A percentile compares a stretch with the other conserved stretches of the same genome.
phyloP scores from a whole-genome alignment of 805 yeast genomes.

The Nakazawaea sp. region DNA sequence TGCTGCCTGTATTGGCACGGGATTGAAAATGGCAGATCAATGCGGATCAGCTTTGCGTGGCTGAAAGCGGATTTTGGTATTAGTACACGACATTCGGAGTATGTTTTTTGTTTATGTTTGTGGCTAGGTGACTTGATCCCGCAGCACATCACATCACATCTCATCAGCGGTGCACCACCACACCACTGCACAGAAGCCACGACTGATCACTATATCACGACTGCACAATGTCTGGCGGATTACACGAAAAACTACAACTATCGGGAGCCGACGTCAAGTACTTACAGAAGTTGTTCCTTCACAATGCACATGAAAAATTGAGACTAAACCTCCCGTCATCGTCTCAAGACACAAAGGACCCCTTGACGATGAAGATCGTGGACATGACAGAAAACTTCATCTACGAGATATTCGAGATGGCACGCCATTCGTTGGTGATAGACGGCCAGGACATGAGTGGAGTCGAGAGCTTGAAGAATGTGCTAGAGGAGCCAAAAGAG shows the following conservation, averaged over 20 bases:
- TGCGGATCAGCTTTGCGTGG: too few relatives aligned
- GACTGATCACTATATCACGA: too few relatives aligned
- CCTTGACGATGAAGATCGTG: slow-evolving; percentile 37
- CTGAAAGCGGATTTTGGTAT: too few relatives aligned
- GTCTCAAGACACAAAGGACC: slow-evolving; percentile 29
- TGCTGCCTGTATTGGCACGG: too few relatives aligned
- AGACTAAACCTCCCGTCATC: slow-evolving; percentile 38
- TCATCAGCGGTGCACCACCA: too few relatives aligned
- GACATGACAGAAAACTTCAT: slow-evolving; percentile 37
- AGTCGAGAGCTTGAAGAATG: slow-evolving; percentile 16
- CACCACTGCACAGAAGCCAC: too few relatives aligned
- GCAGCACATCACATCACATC: too few relatives aligned
- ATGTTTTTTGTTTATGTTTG: slow-evolving; percentile 1
- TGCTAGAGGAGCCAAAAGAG: slow-evolving; percentile 17
- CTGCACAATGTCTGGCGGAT: slow-evolving; percentile 15
- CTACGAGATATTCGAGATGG: slow-evolving; percentile 48
- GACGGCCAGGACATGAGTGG: slow-evolving; percentile 42
- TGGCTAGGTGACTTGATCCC: slow-evolving; percentile 1
- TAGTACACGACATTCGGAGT: background rate
- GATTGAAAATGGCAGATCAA: too few relatives aligned
- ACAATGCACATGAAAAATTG: slow-evolving; percentile 36
- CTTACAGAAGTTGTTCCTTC: slow-evolving; percentile 36
- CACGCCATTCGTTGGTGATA: slow-evolving; percentile 47
- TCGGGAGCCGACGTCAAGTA: slow-evolving; percentile 45
- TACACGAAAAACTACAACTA: slow-evolving; percentile 38